These are phyloP conservation scores for Aspergillus persii DNA, from an alignment of 2,329 filamentous ascomycete genomes.

Conservation along the genomic window DNA sequence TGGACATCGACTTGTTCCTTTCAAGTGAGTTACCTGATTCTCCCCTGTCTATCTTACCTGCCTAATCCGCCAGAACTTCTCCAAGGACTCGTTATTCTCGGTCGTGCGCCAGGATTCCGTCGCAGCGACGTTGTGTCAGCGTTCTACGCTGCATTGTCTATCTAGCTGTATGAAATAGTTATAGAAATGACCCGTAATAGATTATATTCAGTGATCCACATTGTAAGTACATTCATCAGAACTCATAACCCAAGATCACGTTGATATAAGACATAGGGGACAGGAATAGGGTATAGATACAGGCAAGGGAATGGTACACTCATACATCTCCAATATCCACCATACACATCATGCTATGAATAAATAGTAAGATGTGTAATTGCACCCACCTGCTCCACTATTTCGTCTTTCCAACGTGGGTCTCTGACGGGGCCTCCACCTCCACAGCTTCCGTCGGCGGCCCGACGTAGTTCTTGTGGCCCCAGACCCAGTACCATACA, in stretches of 20 bases:
- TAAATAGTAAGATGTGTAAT: no score
- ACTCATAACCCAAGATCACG: no score
- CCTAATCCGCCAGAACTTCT: neutral
- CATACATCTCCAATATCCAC: no score
- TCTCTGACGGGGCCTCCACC: neutral
- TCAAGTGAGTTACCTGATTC: neutral
- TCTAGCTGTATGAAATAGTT: no score
- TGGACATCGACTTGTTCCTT: constrained; percentile 1
- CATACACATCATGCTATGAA: no score
- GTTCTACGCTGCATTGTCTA: neutral
- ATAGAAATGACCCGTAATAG: no score
- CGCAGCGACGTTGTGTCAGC: neutral
- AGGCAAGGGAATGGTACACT: no score
- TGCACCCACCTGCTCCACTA: neutral
- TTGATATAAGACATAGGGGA: no score
- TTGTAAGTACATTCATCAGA: no score
- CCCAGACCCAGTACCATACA: constrained; percentile 68
- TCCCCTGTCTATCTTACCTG: neutral
- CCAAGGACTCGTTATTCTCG: neutral
- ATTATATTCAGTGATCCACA: no score
- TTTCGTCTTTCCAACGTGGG: neutral
- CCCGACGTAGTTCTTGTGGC: constrained; percentile 56
- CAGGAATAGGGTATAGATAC: no score
- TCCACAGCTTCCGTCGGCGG: constrained; percentile 27
- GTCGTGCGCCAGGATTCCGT: constrained; percentile 3